phyloP scores from a whole-genome alignment of 192 early-diverging fungal genomes.

The Phycomyces nitens region DNA sequence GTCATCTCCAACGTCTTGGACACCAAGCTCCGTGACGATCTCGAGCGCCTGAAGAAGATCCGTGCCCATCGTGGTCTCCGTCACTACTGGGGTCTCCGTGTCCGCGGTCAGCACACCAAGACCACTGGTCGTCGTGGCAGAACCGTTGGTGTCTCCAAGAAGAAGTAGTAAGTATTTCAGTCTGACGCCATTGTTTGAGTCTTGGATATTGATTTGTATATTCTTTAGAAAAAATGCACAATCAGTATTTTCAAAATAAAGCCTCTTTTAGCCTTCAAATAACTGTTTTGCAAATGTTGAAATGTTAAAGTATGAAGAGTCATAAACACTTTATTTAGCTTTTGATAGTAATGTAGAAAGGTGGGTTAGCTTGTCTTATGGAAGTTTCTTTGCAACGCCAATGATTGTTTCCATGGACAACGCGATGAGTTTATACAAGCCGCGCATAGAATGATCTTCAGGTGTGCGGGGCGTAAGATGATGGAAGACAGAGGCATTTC shows the following conservation, averaged over 20 bases:
- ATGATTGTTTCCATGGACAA: neutral
- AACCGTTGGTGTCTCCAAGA: conserved; percentile 98
- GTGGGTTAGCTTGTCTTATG: neutral
- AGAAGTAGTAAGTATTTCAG: conserved; percentile 68
- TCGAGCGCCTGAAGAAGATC: conserved; percentile 99
- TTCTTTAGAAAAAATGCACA: neutral
- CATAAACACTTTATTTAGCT: neutral
- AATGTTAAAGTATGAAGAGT: neutral
- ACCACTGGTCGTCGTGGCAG: conserved; percentile 96
- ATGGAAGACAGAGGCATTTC: conserved; percentile 2
- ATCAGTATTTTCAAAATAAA: too few relatives aligned
- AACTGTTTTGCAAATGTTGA: neutral
- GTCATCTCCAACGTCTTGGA: conserved; percentile 91
- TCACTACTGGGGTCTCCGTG: conserved; percentile 97
- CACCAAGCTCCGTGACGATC: conserved; percentile 96
- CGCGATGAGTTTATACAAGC: conserved; percentile 5
- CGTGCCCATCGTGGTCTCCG: conserved; percentile 98
- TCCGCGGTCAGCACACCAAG: conserved; percentile 99
- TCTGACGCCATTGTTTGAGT: too few relatives aligned
- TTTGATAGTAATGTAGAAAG: conserved; percentile 1
- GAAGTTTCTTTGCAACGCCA: neutral
- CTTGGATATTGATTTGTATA: neutral
- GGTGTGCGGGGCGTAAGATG: neutral
- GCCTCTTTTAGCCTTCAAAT: neutral
- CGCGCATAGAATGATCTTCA: conserved; percentile 5